Conservation (phyloP, 257 asterid species). For the Scutellaria baicalensis region DNA sequence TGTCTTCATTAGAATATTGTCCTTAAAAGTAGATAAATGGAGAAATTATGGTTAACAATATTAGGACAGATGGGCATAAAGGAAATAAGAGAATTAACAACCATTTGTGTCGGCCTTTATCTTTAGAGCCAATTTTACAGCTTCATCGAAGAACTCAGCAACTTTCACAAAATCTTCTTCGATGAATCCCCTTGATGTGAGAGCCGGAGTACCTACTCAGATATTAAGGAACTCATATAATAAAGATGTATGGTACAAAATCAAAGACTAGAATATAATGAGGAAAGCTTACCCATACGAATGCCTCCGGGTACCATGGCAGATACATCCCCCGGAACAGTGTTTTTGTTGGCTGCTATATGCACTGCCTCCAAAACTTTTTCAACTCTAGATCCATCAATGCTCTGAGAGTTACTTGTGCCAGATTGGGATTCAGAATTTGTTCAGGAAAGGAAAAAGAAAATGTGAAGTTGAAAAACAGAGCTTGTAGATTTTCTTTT, state of each 20-base stretch:
- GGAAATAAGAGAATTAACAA: constrained; percentile 12
- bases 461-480: background rate
- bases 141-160: constrained; percentile 79
- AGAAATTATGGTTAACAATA: background rate
- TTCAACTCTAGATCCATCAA: constrained; percentile 96
- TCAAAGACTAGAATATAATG: background rate
- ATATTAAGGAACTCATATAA: background rate
- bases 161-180: constrained; percentile 87
- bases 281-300: constrained; percentile 71
- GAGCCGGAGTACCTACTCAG: constrained; percentile 81
- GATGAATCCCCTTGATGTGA: constrained; percentile 78
- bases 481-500: background rate
- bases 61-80: background rate
- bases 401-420: constrained; percentile 39
- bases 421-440: background rate
- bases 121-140: constrained; percentile 78
- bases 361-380: constrained; percentile 89
- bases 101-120: constrained; percentile 84
- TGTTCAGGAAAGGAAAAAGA: background rate
- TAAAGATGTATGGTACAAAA: background rate
- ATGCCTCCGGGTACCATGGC: constrained; percentile 99
- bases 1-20: constrained; percentile 2
- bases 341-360: constrained; percentile 94
- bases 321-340: constrained; percentile 98
- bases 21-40: background rate